A percentile compares a stretch with the other conserved stretches of the same genome.
Conservation (phyloP, 176 grass and related monocot species). For the Cenchrus americanus region DNA sequence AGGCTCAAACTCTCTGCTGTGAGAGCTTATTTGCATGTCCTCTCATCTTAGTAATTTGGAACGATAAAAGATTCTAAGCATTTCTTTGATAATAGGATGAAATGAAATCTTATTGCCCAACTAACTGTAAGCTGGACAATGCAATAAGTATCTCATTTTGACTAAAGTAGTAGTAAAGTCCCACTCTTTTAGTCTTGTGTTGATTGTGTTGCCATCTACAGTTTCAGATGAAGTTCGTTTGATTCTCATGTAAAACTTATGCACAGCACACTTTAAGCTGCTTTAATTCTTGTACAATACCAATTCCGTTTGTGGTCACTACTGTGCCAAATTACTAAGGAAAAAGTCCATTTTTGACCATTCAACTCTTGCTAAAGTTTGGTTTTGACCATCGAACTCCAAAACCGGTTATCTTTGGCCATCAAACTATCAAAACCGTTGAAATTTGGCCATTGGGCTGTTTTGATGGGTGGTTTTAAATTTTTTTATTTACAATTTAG, state of each 20-base stretch:
- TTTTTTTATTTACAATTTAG: too few species aligned
- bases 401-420: too few species aligned
- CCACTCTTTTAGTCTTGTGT: background rate
- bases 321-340: background rate
- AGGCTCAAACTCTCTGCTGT: background rate
- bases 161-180: background rate
- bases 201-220: background rate
- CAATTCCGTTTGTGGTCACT: background rate
- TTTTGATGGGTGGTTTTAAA: too few species aligned
- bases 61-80: background rate
- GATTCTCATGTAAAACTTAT: background rate
- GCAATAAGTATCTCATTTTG: background rate
- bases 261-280: background rate
- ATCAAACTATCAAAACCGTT: too few species aligned
- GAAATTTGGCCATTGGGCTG: too few species aligned
- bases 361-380: too few species aligned
- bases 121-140: background rate
- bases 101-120: background rate
- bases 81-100: background rate
- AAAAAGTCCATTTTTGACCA: too few species aligned
- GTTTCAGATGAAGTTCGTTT: background rate
- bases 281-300: background rate
- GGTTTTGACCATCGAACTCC: too few species aligned
- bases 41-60: background rate
- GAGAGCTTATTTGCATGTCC: background rate